A percentile compares a stretch with the other conserved stretches of the same genome.
These are phyloP conservation scores for Pelargonium exstipulatum DNA, from an alignment of 441 rosid genomes.

Conservation along the genomic window DNA sequence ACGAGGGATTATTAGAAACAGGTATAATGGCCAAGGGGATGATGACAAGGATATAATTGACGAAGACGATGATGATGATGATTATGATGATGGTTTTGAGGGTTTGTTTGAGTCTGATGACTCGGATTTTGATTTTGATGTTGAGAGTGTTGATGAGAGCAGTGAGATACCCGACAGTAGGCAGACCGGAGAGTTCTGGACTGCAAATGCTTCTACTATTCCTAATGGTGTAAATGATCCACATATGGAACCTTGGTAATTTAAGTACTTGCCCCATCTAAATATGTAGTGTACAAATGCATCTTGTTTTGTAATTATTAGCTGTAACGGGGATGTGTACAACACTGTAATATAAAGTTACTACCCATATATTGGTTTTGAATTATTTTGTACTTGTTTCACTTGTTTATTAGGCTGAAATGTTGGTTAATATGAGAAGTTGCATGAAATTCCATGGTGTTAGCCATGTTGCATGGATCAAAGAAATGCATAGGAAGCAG, in stretches of 20 bases:
- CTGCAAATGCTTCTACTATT: conserved; percentile 29
- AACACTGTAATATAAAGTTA: neutral
- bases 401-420: too few species aligned
- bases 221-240: conserved; percentile 12
- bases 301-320: neutral
- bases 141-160: conserved; percentile 22
- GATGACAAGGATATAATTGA: conserved; percentile 6
- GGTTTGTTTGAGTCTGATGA: conserved; percentile 49
- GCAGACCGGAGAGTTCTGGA: conserved; percentile 46
- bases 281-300: neutral
- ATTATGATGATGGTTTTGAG: conserved; percentile 64
- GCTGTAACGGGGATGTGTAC: neutral
- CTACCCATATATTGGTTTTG: too few species aligned
- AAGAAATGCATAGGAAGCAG: neutral
- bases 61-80: conserved; percentile 16
- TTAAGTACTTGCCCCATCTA: neutral
- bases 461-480: neutral
- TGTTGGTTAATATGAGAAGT: neutral
- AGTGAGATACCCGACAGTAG: conserved; percentile 16
- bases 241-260: conserved; percentile 50
- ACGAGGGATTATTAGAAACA: conserved; percentile 20
- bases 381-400: too few species aligned
- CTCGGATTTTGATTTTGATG: conserved; percentile 40
- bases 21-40: neutral
- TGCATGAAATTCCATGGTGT: neutral